Conservation (phyloP, 768 basidiomycete species). For the Agrocybe praecox region DNA sequence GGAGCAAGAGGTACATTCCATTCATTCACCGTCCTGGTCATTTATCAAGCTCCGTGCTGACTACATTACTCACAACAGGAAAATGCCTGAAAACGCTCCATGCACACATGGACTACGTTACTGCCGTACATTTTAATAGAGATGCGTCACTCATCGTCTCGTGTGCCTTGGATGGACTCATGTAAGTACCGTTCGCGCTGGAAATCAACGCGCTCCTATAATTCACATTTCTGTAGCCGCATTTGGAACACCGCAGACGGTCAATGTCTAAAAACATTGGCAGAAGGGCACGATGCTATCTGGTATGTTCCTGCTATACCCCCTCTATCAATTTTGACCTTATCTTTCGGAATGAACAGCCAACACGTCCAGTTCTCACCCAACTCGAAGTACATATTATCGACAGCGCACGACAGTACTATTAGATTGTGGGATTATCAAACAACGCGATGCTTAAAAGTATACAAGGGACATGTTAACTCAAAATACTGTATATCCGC, state of each 20-base stretch:
- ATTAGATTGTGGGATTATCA: slow-evolving; percentile 97
- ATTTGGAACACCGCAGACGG: slow-evolving; percentile 94
- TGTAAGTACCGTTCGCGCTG: slow-evolving; percentile 54
- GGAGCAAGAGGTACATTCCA: slow-evolving; percentile 63
- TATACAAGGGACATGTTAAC: slow-evolving; percentile 84
- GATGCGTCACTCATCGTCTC: slow-evolving; percentile 93
- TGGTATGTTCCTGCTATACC: slow-evolving; percentile 50
- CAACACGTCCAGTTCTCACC: slow-evolving; percentile 95
- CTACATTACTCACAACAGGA: slow-evolving; percentile 44
- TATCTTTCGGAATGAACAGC: slow-evolving; percentile 34
- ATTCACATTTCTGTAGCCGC: slow-evolving; percentile 54
- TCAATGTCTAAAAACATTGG: slow-evolving; percentile 94
- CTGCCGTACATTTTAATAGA: slow-evolving; percentile 90
- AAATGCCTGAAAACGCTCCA: slow-evolving; percentile 85
- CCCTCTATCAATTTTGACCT: background rate
- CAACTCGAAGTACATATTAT: slow-evolving; percentile 93
- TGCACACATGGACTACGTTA: slow-evolving; percentile 94
- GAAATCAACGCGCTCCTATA: background rate
- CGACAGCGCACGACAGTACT: slow-evolving; percentile 90
- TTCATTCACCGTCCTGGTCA: slow-evolving; percentile 1
- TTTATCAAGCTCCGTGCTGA: background rate
- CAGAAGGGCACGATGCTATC: slow-evolving; percentile 85
- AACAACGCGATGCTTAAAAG: slow-evolving; percentile 87
- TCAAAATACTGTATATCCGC: slow-evolving; percentile 83
- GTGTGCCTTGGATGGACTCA: slow-evolving; percentile 89